Conservation (phyloP, 331 rosid genomes). For the Stylosanthes scabra region DNA sequence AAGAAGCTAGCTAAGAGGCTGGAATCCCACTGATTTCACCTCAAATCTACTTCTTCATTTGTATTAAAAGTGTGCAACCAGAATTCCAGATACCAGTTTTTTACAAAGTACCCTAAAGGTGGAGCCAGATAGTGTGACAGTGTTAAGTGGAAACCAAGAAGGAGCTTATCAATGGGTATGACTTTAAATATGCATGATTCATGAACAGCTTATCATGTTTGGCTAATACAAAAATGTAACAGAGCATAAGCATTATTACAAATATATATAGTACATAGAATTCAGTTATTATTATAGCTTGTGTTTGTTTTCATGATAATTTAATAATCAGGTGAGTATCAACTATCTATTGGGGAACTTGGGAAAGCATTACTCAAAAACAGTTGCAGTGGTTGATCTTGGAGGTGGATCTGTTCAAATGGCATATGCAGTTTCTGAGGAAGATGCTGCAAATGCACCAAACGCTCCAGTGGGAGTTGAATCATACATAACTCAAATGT, state of each 20-base stretch:
- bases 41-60: no score
- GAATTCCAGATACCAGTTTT: no score
- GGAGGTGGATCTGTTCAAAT: conserved; percentile 99
- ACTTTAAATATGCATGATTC: conserved; percentile 25
- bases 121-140: conserved; percentile 52
- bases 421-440: conserved; percentile 97
- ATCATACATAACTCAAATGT: conserved; percentile 75
- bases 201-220: background rate
- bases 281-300: background rate
- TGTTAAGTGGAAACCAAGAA: conserved; percentile 73
- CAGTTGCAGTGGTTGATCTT: conserved; percentile 98
- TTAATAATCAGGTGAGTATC: conserved; percentile 57
- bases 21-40: no score
- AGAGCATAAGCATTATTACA: no score
- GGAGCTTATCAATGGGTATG: conserved; percentile 76
- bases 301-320: background rate
- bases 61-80: no score
- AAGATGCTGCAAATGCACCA: conserved; percentile 78
- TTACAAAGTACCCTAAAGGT: conserved; percentile 53
- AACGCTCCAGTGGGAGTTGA: conserved; percentile 63
- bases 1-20: no score
- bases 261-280: no score
- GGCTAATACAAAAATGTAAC: no score
- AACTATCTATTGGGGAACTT: conserved; percentile 76
- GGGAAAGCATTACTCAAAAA: conserved; percentile 65